phyloP scores from a whole-genome alignment of 805 yeast genomes.

The Metschnikowia orientalis region DNA sequence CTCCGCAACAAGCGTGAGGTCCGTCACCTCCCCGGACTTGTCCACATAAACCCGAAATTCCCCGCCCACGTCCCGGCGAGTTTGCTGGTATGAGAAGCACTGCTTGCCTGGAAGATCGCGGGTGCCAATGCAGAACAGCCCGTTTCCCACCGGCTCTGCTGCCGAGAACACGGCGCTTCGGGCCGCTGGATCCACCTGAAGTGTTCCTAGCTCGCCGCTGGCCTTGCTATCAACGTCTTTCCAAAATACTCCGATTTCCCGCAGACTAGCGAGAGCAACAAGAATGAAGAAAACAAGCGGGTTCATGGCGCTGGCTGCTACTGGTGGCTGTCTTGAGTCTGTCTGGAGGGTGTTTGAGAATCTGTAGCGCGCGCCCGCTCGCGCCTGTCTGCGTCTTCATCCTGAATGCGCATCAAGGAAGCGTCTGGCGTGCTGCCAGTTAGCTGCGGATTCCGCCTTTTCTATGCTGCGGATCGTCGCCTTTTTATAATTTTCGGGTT shows the following conservation, averaged over 20 bases:
- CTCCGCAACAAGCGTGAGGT: conserved; percentile 7
- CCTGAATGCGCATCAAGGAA: no score
- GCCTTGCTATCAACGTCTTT: not conserved
- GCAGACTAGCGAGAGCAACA: conserved; percentile 8
- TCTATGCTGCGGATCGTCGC: no score
- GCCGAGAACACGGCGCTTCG: conserved; percentile 10
- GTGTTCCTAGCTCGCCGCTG: conserved; percentile 14
- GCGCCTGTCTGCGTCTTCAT: no score
- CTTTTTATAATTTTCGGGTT: no score
- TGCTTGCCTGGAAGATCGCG: conserved; percentile 24
- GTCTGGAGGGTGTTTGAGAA: no score
- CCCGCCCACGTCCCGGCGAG: conserved; percentile 7
- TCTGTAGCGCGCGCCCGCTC: no score
- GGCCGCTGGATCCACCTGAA: conserved; percentile 12
- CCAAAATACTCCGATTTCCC: conserved; percentile 8
- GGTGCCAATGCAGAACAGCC: conserved; percentile 31
- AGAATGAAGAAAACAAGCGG: conserved; percentile 2
- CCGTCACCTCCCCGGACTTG: conserved; percentile 4
- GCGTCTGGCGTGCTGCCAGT: no score
- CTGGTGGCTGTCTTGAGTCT: no score
- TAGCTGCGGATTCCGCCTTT: no score
- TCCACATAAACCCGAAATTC: conserved; percentile 9
- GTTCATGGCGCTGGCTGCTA: no score
- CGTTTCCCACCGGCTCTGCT: conserved; percentile 3
- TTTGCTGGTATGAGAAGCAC: conserved; percentile 27